Evolutionary conservation across 805 yeast genomes (phyloP), one percentile per base, ranked within the genome.

Genomic region (Nakazawaea laoshanensis): DNA sequence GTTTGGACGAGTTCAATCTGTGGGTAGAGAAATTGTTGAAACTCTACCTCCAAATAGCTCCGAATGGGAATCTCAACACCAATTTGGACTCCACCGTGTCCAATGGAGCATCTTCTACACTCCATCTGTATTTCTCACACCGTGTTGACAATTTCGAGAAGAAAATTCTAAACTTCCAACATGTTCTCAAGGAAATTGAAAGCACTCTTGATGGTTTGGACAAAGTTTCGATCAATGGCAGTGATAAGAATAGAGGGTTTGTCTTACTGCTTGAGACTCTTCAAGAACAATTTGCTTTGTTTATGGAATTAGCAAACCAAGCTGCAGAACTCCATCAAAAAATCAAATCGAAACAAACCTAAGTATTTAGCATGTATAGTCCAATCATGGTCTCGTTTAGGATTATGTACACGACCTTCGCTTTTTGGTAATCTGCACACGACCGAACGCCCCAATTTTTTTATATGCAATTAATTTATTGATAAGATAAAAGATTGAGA

Each of bases 231-330:
- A 49, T 57, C 12, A 68, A 71, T 27, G 57, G 53, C 30, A 19
- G 23, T 10, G 26, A 31, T 17, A 32, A 21, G 24, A 24, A 27
- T 19, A 17, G 32, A 18, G 67, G 68, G 0, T 44, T 69, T 54
- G 76, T 48, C 38, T 62, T 67, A 42, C 66, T 80, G 18, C 70
- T 78, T 11, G 66, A 68, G 30, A 76, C 84, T 0, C 65, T 82
- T 17, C 71, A 72, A 36, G 77, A 74, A 44, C 89, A 81, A 52
- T 81, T 77, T 49, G 62, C 63, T 27, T 57, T 81, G 33, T 82
- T 79, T 53, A 77, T 80, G 75, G 88, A 80, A 50, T 62, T 78
- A 27, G 79, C 88, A 30, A 83, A 80, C 50, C 68, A 73, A 25
- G 67, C 79, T 49, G 88, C 89, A 2, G 83, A 76, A 43, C 52